Percentiles rank a stretch among this genome's conserved stretches.
Conservation (phyloP, 495 filamentous ascomycete genomes). For the Podospora conica region DNA sequence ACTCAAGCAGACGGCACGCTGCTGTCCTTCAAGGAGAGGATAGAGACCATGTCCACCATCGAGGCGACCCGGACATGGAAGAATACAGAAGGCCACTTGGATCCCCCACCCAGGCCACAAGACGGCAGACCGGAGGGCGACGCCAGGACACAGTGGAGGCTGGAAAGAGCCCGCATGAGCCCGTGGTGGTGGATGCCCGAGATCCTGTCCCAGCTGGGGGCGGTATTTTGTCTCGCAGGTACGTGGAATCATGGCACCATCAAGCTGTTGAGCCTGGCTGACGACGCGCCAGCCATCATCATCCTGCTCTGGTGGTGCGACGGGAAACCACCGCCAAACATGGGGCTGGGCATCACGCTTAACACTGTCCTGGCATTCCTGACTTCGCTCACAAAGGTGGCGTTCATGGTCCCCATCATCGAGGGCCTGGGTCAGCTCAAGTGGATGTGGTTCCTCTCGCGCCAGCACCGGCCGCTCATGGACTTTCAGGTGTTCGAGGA, state of each 20-base stretch:
- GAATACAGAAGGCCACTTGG: not conserved
- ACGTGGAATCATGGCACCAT: not conserved
- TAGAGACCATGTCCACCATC: not conserved
- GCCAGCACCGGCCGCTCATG: slow-evolving; percentile 26
- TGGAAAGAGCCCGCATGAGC: not conserved
- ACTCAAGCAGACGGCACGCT: not conserved
- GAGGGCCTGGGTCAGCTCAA: slow-evolving; percentile 40
- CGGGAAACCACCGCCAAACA: slow-evolving; percentile 32
- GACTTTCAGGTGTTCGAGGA: slow-evolving; percentile 41
- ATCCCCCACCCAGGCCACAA: not conserved
- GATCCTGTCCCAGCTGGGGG: slow-evolving; percentile 9
- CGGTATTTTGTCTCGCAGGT: slow-evolving; percentile 7
- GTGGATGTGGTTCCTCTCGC: slow-evolving; percentile 39
- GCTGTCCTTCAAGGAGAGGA: not conserved
- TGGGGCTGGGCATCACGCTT: slow-evolving; percentile 40
- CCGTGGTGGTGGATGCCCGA: slow-evolving; percentile 10
- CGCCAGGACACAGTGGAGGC: slow-evolving; percentile 2
- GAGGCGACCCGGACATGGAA: not conserved
- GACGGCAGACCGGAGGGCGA: not conserved
- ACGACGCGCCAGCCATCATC: slow-evolving; percentile 23
- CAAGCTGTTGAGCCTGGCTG: not conserved
- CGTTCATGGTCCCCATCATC: slow-evolving; percentile 33
- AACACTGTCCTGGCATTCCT: slow-evolving; percentile 42
- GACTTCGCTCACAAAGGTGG: slow-evolving; percentile 36
- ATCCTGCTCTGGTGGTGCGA: slow-evolving; percentile 33